A percentile compares a stretch with the other conserved stretches of the same genome.
These are phyloP conservation scores for Oryza meyeriana DNA, from an alignment of 176 grass and related monocot species.

Conservation along the genomic window DNA sequence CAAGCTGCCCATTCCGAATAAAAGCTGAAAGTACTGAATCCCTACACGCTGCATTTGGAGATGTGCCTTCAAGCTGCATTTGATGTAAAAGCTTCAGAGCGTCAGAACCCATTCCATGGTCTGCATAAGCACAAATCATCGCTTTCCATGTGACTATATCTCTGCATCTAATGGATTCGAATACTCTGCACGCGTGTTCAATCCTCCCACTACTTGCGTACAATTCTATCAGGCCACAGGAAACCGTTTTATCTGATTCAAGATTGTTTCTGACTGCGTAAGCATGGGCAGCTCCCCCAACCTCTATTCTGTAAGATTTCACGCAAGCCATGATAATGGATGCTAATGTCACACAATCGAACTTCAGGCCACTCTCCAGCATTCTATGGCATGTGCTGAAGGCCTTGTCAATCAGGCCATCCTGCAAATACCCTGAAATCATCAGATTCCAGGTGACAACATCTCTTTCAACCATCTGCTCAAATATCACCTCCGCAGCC, in stretches of 20 bases:
- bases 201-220: slow-evolving; percentile 51
- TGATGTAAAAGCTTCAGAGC: slow-evolving; percentile 58
- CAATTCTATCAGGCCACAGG: slow-evolving; percentile 61
- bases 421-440: slow-evolving; percentile 62
- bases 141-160: slow-evolving; percentile 56
- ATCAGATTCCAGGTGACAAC: slow-evolving; percentile 76
- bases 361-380: slow-evolving; percentile 45
- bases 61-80: slow-evolving; percentile 62
- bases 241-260: slow-evolving; percentile 45
- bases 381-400: slow-evolving; percentile 47
- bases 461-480: slow-evolving; percentile 56
- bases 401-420: slow-evolving; percentile 39
- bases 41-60: slow-evolving; percentile 64
- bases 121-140: slow-evolving; percentile 58
- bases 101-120: slow-evolving; percentile 38
- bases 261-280: slow-evolving; percentile 50
- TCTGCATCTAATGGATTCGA: slow-evolving; percentile 37
- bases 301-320: slow-evolving; percentile 29
- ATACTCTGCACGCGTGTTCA: slow-evolving; percentile 39
- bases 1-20: slow-evolving; percentile 30
- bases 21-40: slow-evolving; percentile 55
- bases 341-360: slow-evolving; percentile 59
- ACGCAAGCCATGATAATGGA: slow-evolving; percentile 60
- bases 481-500: slow-evolving; percentile 53
- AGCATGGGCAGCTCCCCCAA: slow-evolving; percentile 71